phyloP scores from a whole-genome alignment of 2,329 filamentous ascomycete genomes.

The Emmonsiellopsis sp. region DNA sequence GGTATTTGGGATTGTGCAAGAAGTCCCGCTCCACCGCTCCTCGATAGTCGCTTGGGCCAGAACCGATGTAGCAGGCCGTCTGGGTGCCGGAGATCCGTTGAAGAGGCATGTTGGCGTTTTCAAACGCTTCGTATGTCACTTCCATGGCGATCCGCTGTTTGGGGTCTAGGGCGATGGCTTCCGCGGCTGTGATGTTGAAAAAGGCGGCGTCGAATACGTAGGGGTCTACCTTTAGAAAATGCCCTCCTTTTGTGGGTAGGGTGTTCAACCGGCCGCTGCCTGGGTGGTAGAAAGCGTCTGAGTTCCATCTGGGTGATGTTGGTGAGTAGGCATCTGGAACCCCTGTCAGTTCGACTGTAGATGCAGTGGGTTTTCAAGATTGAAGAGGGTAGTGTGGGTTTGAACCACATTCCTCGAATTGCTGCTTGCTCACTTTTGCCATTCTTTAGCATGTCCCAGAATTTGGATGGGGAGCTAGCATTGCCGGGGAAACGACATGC shows the following conservation, averaged over 20 bases:
- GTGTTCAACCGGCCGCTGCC: not conserved
- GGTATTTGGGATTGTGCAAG: too few relatives aligned
- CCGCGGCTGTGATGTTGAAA: constrained; percentile 1
- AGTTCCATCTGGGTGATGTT: not conserved
- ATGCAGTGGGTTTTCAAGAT: too few relatives aligned
- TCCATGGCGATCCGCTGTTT: constrained; percentile 18
- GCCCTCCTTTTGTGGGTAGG: not conserved
- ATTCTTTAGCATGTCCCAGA: constrained; percentile 11
- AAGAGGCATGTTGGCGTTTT: constrained; percentile 22
- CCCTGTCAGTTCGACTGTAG: too few relatives aligned
- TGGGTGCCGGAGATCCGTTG: constrained; percentile 17
- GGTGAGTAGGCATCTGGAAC: too few relatives aligned
- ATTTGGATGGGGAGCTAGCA: not conserved
- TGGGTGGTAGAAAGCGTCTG: not conserved
- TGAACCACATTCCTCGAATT: too few relatives aligned
- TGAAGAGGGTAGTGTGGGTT: too few relatives aligned
- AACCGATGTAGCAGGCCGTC: constrained; percentile 5
- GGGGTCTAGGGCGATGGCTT: not conserved
- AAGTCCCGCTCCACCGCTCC: too few relatives aligned
- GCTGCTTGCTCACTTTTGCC: too few relatives aligned
- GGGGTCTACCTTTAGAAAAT: constrained; percentile 2
- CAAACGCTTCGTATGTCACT: constrained; percentile 26
- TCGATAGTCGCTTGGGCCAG: constrained; percentile 13
- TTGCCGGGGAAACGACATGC: not conserved
- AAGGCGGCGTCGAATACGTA: constrained; percentile 4